Conservation (phyloP, 495 filamentous ascomycete species). For the Diplogelasinospora grovesii region DNA sequence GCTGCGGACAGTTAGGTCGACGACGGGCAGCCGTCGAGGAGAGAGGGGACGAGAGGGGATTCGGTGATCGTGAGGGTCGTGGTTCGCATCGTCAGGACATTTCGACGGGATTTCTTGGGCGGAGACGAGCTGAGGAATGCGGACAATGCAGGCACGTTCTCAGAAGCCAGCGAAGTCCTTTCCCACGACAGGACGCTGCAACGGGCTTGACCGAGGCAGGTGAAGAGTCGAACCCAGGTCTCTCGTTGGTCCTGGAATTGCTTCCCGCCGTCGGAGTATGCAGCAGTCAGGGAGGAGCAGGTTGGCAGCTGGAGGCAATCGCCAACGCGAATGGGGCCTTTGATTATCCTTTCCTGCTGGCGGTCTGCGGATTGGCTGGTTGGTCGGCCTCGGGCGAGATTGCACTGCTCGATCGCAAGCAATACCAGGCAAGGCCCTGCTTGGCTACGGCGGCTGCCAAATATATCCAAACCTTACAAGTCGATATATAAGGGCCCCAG, state of each 20-base stretch:
- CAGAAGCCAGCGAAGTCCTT: conserved; percentile 10
- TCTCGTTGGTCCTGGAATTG: too few species aligned
- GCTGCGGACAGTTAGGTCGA: conserved; percentile 33
- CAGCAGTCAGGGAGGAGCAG: too few species aligned
- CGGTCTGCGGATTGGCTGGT: conserved; percentile 12
- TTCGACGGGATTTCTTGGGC: conserved; percentile 14
- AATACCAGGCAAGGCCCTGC: background rate
- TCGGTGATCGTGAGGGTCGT: conserved; percentile 27
- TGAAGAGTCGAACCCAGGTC: too few species aligned
- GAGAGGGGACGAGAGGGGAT: conserved; percentile 29
- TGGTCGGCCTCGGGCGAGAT: conserved; percentile 1
- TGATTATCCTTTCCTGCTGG: conserved; percentile 1
- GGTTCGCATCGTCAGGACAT: conserved; percentile 38
- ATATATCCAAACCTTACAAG: conserved; percentile 3
- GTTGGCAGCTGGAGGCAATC: too few species aligned
- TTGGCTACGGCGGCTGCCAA: background rate
- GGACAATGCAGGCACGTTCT: conserved; percentile 19
- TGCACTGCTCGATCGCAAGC: background rate
- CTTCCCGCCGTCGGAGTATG: too few species aligned
- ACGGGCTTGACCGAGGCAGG: background rate
- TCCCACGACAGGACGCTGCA: background rate
- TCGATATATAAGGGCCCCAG: background rate
- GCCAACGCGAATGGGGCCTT: background rate
- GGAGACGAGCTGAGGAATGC: conserved; percentile 21
- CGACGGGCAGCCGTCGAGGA: conserved; percentile 30